Percentiles rank a stretch among this genome's conserved stretches.
Evolutionary conservation across 306 rosid genomes (phyloP).

Genomic region (Fragaria nilgerrensis): DNA sequence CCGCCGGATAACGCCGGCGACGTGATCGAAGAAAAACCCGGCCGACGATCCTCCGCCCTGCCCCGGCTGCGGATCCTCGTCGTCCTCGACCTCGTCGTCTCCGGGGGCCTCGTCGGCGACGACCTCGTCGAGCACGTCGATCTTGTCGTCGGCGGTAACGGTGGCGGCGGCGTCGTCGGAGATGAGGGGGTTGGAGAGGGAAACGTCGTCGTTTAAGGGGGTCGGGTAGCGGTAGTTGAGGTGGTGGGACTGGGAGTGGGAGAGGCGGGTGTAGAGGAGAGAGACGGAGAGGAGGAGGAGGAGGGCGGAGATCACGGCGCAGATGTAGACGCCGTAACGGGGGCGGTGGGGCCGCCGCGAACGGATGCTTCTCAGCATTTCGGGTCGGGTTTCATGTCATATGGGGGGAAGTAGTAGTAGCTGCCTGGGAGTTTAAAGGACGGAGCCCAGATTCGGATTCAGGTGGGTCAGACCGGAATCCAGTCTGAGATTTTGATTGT

Average conservation of each 20-base stretch:
- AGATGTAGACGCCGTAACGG: constrained; percentile 59
- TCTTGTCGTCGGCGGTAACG: constrained; percentile 55
- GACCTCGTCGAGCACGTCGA: constrained; percentile 70
- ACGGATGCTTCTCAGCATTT: constrained; percentile 53
- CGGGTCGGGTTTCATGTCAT: neutral
- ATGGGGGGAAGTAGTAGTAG: too few species aligned
- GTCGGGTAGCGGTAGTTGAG: constrained; percentile 23
- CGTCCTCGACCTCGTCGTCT: constrained; percentile 49
- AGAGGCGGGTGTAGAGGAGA: constrained; percentile 76
- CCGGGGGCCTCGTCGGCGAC: constrained; percentile 29
- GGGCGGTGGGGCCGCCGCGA: constrained; percentile 59
- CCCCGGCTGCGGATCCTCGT: constrained; percentile 46
- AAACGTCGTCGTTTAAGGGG: constrained; percentile 28
- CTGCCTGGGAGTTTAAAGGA: too few species aligned
- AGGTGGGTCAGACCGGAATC: too few species aligned
- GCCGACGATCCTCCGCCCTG: constrained; percentile 23
- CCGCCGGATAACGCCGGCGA: constrained; percentile 53
- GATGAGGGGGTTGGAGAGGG: constrained; percentile 40
- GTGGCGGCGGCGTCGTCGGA: constrained; percentile 38
- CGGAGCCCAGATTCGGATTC: too few species aligned
- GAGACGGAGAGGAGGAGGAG: constrained; percentile 77
- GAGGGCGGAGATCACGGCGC: constrained; percentile 61
- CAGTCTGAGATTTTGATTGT: too few species aligned
- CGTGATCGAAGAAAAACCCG: constrained; percentile 67
- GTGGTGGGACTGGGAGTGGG: constrained; percentile 41